Evolutionary conservation across 2,329 filamentous ascomycete genomes (phyloP).

Genomic region (Akanthomyces uredinophilus): DNA sequence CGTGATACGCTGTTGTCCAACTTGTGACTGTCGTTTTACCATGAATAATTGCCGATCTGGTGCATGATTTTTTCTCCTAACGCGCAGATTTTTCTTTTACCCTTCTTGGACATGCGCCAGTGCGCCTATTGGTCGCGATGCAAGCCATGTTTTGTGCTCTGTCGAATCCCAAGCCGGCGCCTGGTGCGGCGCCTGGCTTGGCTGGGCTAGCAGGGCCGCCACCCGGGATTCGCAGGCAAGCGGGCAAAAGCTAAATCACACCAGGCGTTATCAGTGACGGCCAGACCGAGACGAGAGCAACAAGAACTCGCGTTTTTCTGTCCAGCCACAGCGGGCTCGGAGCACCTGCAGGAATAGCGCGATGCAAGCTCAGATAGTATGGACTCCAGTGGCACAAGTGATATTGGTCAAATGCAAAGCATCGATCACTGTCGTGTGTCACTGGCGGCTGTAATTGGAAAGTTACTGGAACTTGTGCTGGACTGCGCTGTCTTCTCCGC

Average conservation of each 20-base stretch:
- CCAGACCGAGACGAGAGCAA: background rate
- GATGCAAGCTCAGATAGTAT: background rate
- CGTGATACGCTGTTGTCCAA: background rate
- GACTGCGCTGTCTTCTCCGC: background rate
- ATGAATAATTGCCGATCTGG: constrained; percentile 4
- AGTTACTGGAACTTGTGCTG: background rate
- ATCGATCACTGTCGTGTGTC: background rate
- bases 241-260: background rate
- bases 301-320: background rate
- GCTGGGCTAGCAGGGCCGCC: constrained; percentile 4
- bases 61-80: background rate
- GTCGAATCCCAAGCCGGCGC: constrained; percentile 6
- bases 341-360: background rate
- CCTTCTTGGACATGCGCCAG: constrained; percentile 3
- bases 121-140: constrained; percentile 6
- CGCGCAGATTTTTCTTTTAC: background rate
- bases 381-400: background rate
- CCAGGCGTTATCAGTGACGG: background rate
- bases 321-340: background rate
- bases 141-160: constrained; percentile 7
- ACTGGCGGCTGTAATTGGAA: background rate
- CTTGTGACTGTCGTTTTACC: background rate
- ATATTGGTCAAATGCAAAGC: constrained; percentile 1
- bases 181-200: background rate
- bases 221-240: background rate